These are phyloP conservation scores for Boletus fagicola DNA, from an alignment of 768 basidiomycete genomes.

Conservation along the genomic window DNA sequence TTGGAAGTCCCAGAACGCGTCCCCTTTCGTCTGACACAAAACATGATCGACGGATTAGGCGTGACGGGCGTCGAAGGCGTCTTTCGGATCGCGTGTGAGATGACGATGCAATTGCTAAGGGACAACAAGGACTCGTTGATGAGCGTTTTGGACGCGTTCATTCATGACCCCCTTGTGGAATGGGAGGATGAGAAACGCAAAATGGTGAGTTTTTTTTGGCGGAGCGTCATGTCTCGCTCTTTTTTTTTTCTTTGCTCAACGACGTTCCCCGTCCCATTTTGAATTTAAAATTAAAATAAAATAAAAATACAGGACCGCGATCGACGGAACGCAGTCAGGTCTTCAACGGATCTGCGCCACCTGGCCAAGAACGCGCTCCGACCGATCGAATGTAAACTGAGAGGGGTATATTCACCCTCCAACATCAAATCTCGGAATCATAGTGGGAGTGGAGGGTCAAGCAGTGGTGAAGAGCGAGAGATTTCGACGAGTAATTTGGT, in stretches of 20 bases:
- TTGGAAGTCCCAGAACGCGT: conserved; percentile 89
- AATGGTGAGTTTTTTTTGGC: conserved; percentile 41
- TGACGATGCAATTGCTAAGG: conserved; percentile 82
- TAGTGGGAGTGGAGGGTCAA: conserved; percentile 24
- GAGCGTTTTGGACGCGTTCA: conserved; percentile 94
- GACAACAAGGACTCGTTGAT: conserved; percentile 91
- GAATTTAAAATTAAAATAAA: not conserved
- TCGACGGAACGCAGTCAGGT: conserved; percentile 44
- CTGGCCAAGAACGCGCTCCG: conserved; percentile 75
- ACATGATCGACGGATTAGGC: conserved; percentile 88
- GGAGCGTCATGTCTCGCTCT: not conserved
- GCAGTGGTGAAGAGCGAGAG: conserved; percentile 35
- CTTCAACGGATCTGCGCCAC: conserved; percentile 54
- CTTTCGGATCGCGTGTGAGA: conserved; percentile 88
- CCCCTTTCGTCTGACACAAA: conserved; percentile 93
- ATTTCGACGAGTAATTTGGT: conserved; percentile 84
- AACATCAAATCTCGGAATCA: conserved; percentile 40
- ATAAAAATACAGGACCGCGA: conserved; percentile 42
- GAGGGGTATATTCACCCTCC: conserved; percentile 60
- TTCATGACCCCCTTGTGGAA: conserved; percentile 95
- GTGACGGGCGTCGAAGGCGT: conserved; percentile 94
- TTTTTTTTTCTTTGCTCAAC: not conserved
- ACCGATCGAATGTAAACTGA: conserved; percentile 82
- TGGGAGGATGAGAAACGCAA: conserved; percentile 85
- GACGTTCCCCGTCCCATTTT: too few relatives aligned